Evolutionary conservation across 139 green algal species (phyloP).

Genomic region (Chlamydomonas schloesseri): DNA sequence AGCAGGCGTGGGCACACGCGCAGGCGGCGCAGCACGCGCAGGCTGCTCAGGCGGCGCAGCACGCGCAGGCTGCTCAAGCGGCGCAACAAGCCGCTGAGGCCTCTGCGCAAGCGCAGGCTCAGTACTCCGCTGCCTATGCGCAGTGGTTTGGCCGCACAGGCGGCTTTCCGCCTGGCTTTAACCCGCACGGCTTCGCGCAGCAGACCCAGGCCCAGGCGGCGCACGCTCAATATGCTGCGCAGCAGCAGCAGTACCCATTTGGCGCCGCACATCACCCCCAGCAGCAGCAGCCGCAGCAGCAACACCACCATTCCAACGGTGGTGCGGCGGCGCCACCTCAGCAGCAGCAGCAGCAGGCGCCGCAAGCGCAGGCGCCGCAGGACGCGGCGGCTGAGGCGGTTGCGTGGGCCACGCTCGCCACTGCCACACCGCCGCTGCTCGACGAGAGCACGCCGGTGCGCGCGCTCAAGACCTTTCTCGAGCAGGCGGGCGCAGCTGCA

Average conservation of each 20-base stretch:
- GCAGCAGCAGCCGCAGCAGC: neutral
- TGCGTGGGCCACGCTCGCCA: neutral
- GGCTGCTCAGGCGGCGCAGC: neutral
- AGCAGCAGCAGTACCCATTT: neutral
- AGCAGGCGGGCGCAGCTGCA: neutral
- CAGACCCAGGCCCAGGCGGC: too few species aligned
- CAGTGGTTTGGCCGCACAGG: too few species aligned
- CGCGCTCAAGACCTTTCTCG: constrained; percentile 28
- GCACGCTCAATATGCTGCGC: too few species aligned
- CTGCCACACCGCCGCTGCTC: neutral
- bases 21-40: neutral
- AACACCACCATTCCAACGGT: neutral
- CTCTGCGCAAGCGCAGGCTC: too few species aligned
- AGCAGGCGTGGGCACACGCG: neutral
- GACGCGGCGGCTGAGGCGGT: neutral
- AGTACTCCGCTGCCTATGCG: too few species aligned
- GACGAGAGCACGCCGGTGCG: neutral
- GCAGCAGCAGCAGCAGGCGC: neutral
- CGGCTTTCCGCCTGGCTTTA: too few species aligned
- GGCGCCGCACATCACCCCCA: neutral
- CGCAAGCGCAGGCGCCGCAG: neutral
- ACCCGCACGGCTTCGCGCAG: too few species aligned
- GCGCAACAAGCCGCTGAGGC: neutral
- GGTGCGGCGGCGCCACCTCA: too few species aligned
- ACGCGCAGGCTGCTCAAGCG: neutral